phyloP scores from a whole-genome alignment of 768 basidiomycete species.

The Arthromyces matolae region DNA sequence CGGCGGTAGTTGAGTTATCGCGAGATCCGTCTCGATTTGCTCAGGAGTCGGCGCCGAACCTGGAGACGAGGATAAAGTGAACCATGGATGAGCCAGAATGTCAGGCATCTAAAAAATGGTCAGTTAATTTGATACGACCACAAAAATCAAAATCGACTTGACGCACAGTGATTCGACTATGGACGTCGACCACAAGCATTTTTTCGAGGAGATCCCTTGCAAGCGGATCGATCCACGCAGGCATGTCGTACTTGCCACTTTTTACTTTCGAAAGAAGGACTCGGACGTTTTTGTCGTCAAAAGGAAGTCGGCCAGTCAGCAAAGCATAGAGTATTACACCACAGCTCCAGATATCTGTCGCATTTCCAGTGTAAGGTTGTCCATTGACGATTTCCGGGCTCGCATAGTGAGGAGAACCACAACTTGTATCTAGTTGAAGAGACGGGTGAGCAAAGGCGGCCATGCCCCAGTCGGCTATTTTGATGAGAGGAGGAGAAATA shows the following conservation, averaged over 20 bases:
- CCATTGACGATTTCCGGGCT: constrained; percentile 96
- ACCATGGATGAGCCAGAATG: constrained; percentile 85
- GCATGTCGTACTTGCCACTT: constrained; percentile 80
- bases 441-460: constrained; percentile 89
- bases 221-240: constrained; percentile 72
- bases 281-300: constrained; percentile 86
- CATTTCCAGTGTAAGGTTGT: constrained; percentile 80
- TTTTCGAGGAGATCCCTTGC: constrained; percentile 79
- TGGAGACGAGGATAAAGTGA: constrained; percentile 33
- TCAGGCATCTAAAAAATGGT: constrained; percentile 65
- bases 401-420: constrained; percentile 95
- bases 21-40: constrained; percentile 14
- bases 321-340: constrained; percentile 92
- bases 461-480: constrained; percentile 99
- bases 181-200: constrained; percentile 88
- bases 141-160: too few species aligned
- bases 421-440: constrained; percentile 87
- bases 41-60: constrained; percentile 21
- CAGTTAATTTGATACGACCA: neutral
- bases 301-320: constrained; percentile 86
- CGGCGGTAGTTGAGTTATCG: constrained; percentile 46
- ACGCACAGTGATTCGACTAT: constrained; percentile 73
- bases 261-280: constrained; percentile 83
- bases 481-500: constrained; percentile 76
- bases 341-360: constrained; percentile 95